phyloP scores from a whole-genome alignment of 75 land plant species.

The Selaginella tamariscina region DNA sequence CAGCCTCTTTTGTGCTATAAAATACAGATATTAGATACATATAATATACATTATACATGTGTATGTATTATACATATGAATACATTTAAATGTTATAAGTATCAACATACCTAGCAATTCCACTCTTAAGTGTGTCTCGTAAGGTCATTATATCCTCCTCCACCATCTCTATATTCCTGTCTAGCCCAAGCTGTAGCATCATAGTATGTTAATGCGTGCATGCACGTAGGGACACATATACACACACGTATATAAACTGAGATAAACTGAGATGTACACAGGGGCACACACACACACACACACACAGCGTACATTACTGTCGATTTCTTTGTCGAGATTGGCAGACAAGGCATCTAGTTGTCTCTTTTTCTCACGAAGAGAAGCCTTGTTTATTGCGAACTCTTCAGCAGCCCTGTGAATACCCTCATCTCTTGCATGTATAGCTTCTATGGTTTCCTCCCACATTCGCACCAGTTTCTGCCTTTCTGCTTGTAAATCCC shows the following conservation, averaged over 20 bases:
- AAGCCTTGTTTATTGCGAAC: conserved; percentile 24
- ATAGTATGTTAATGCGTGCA: not conserved
- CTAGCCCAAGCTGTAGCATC: not conserved
- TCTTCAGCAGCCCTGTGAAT: conserved; percentile 25
- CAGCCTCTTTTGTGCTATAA: conserved; percentile 21
- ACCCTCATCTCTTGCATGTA: conserved; percentile 25
- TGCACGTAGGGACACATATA: not conserved
- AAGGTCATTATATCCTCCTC: not conserved
- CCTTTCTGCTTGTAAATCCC: conserved; percentile 23
- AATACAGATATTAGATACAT: not conserved
- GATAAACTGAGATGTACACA: too few relatives aligned
- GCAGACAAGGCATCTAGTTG: conserved; percentile 18
- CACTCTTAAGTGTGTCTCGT: not conserved
- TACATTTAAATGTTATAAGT: not conserved
- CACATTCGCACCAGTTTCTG: conserved; percentile 27
- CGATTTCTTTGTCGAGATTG: conserved; percentile 17
- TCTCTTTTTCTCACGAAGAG: conserved; percentile 15
- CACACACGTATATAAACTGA: too few relatives aligned
- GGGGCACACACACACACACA: not conserved
- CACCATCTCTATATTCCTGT: conserved; percentile 6
- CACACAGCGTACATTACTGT: conserved; percentile 18
- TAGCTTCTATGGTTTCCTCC: conserved; percentile 26
- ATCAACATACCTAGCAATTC: conserved; percentile 1
- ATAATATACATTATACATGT: not conserved
- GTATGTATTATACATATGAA: not conserved